Conservation (phyloP, 2,329 filamentous ascomycete genomes). For the Trichoderma afroharzianum region DNA sequence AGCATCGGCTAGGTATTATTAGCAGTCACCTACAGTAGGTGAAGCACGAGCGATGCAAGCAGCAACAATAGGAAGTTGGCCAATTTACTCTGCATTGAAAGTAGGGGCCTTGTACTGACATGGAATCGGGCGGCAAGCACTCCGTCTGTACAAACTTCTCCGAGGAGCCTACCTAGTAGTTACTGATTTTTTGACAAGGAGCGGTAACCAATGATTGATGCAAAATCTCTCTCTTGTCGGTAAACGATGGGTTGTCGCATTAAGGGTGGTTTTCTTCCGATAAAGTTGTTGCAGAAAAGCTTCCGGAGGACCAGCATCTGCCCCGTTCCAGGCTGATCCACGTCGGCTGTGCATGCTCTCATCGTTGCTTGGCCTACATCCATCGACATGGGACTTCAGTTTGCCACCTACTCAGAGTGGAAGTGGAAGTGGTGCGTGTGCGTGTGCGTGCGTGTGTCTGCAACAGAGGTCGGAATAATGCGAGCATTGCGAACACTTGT, state of each 20-base stretch:
- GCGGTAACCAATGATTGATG: background rate
- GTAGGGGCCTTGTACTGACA: background rate
- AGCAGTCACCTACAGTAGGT: background rate
- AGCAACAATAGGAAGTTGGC: background rate
- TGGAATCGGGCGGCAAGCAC: background rate
- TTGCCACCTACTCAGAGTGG: background rate
- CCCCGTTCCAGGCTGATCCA: background rate
- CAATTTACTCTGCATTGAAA: background rate
- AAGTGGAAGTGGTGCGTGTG: background rate
- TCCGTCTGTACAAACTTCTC: background rate
- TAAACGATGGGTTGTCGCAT: background rate
- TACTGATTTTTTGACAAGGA: background rate
- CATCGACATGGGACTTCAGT: background rate
- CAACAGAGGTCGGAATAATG: background rate
- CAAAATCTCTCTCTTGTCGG: background rate
- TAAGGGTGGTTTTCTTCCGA: background rate
- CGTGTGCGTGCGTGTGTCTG: background rate
- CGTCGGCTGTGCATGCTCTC: background rate
- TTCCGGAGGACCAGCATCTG: background rate
- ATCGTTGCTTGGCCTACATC: background rate
- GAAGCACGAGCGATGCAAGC: background rate
- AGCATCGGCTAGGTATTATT: slow-evolving; percentile 4
- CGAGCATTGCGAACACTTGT: background rate
- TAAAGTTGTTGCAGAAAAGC: slow-evolving; percentile 6
- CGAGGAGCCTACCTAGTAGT: background rate